Evolutionary conservation across 345 rosid species (phyloP), one percentile per base, ranked within the genome.

Genomic region (Populus nigra): DNA sequence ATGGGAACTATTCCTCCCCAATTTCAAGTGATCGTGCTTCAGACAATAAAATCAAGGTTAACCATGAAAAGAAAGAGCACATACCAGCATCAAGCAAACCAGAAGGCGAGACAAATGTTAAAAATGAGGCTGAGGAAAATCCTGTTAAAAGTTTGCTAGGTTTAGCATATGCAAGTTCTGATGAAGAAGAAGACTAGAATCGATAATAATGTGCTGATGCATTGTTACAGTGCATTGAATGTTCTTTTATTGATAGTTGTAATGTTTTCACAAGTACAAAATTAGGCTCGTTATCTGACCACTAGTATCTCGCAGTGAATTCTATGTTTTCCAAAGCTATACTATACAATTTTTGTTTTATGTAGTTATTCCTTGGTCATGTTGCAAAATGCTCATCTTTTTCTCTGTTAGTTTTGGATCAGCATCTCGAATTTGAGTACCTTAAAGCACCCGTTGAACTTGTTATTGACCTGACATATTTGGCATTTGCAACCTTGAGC

Each of bases 111-210:
- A 77, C 50, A 8, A 75, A 85, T 71, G 82, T 16, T 38, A 50
- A 38, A 9, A 63, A n/a, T 27, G 68, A 80, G 45, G 39, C 5
- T 29, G 57, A 27, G 7, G 62, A 86, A 79, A 86, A 86, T 53
- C 79, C 90, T 66, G 85, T 84, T 27, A 88, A 86, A 86, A 85
- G 91, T 82, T 83, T 95, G 83, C 79, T 93, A 76, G 99, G 98
- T 45, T 83, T 94, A 84, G 88, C 93, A 8, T 95, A 95, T 83
- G 94, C 88, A 25, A 90, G 93, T 87, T 94, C 98, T 76, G 98
- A 94, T 81, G 97, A 93, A 16, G 91, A 88, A 62, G 88, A 86
- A 13, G 88, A 86, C 16, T 83, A 78, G 67, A 45, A 71, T 43
- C 22, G 2, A 10, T 49, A 16, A 68, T 22, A n/a, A 63, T 4